Evolutionary conservation across 148 eudicot species (phyloP), one percentile per base, ranked within the genome.

Genomic region (Camellia lanceoleosa): DNA sequence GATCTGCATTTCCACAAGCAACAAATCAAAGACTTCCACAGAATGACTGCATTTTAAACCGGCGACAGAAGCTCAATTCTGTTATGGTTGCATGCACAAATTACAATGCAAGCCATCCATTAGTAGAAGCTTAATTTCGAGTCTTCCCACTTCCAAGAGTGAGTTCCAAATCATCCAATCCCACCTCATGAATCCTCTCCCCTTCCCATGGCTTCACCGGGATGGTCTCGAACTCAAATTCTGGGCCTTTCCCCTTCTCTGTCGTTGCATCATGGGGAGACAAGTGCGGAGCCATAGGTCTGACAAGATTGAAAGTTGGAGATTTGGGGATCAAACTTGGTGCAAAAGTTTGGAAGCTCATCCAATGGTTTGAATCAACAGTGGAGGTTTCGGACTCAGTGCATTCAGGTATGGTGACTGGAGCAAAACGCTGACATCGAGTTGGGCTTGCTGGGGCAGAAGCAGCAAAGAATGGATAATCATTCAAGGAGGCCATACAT

Each of bases 391-490:
- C 99, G 0, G 98, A 94, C 84, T 96, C 99, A 73, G 94, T 95
- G 75, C 98, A 92, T 76, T 96, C 99, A 0, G 96, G 93, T 74
- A 93, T 96, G 49, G 98, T 94, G 47, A 94, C 86, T 0, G 98
- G 98, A 43, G 90, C 84, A 68, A 88, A 68, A 23, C 88, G 90
- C 43, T 82, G 87, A 5, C 87, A 74, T 56, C 95, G 87, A 56
- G 87, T 88, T 5, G 99, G 99, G 82, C 99, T 96, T 4, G 98
- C 87, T 0, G 99, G 99, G 20, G 95, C 95, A 46, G 99, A 96
- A 41, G 94, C 92, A 23, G 97, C 97, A 79, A 86, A 94, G 46
- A 87, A 44, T 12, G 97, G 98, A 71, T 90, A 88, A 56, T 85
- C 66, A 30, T 87, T 88, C 61, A 90, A 81, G 0, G 88, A 80